phyloP scores from a whole-genome alignment of 2,329 filamentous ascomycete genomes.

The Tetracladium maxilliforme region DNA sequence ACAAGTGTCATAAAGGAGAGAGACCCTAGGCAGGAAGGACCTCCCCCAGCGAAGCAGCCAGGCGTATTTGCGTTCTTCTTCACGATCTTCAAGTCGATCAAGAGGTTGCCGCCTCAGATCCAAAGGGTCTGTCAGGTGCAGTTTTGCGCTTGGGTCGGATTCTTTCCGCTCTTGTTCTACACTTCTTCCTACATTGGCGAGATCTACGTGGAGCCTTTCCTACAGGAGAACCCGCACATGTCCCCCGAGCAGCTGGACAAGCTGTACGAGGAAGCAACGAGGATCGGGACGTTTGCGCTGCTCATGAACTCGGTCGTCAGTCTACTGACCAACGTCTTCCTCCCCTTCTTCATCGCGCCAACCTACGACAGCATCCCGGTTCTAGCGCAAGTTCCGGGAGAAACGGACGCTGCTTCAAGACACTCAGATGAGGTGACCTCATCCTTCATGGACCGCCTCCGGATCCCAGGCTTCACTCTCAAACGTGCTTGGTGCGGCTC shows the following conservation, averaged over 20 bases:
- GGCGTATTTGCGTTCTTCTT: conserved; percentile 69
- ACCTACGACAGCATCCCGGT: conserved; percentile 40
- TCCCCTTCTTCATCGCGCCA: conserved; percentile 76
- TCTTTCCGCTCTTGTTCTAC: conserved; percentile 93
- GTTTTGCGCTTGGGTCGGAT: conserved; percentile 83
- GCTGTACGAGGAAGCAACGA: conserved; percentile 73
- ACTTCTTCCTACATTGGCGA: conserved; percentile 88
- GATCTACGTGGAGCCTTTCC: conserved; percentile 75
- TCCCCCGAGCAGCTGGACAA: conserved; percentile 59
- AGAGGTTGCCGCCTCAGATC: conserved; percentile 68
- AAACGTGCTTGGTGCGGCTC: conserved; percentile 78
- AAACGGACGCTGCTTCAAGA: not conserved
- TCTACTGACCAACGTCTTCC: conserved; percentile 63
- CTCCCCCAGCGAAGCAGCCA: conserved; percentile 39
- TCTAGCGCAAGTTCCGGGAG: not conserved
- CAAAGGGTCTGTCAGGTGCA: conserved; percentile 69
- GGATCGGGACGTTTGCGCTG: conserved; percentile 78
- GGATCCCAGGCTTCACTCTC: conserved; percentile 73
- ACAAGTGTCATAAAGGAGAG: conserved; percentile 58
- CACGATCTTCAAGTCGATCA: conserved; percentile 62
- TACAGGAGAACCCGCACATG: conserved; percentile 66
- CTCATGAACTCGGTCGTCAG: conserved; percentile 81
- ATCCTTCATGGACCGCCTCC: conserved; percentile 39
- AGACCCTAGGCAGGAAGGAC: conserved; percentile 61
- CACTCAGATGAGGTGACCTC: no score